Percentiles rank a stretch among this genome's conserved stretches.
Evolutionary conservation across 192 early-diverging fungal genomes (phyloP).

Genomic region (Obelidium mucronatum): DNA sequence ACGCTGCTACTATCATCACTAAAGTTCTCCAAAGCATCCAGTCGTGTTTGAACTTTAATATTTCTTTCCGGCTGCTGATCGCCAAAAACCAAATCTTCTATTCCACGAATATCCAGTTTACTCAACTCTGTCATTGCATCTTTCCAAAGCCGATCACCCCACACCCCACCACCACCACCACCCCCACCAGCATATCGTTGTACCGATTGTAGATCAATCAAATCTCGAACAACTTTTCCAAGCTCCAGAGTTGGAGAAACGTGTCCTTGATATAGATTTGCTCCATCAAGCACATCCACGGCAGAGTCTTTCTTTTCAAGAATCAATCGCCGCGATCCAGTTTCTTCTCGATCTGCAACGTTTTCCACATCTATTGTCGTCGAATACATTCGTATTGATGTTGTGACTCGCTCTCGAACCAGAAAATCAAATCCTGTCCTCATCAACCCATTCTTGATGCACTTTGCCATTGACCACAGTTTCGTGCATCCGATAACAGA

Average conservation of each 20-base stretch:
- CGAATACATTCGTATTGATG: neutral
- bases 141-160: neutral
- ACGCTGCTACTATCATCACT: slow-evolving; percentile 11
- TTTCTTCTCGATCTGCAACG: neutral
- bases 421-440: neutral
- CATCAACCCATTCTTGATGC: too few relatives aligned
- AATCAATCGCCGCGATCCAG: neutral
- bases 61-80: neutral
- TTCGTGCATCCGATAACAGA: neutral
- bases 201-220: neutral
- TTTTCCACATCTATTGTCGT: neutral
- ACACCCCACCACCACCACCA: neutral
- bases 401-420: neutral
- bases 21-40: neutral
- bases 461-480: too few relatives aligned
- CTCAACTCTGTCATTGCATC: neutral
- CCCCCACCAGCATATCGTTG: neutral
- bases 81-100: neutral
- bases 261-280: slow-evolving; percentile 5
- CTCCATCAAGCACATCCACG: neutral
- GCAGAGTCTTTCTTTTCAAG: neutral
- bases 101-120: neutral
- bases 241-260: neutral
- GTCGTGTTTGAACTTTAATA: neutral
- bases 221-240: neutral